Evolutionary conservation across 2,329 filamentous ascomycete species (phyloP).

Genomic region (Aspergillus phoenicis): DNA sequence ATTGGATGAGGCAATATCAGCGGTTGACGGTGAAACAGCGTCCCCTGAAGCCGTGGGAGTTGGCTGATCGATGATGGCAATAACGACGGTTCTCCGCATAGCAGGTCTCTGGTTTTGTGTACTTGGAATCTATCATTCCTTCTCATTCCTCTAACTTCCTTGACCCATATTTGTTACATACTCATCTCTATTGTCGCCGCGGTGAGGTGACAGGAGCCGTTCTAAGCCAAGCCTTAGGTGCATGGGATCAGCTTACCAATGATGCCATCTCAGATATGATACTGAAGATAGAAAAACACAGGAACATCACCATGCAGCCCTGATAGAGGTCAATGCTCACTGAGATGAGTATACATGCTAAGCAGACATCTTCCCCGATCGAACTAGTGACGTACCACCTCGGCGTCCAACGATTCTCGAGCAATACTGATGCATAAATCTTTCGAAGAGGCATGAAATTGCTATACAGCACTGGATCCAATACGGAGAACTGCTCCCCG

Average conservation of each 20-base stretch:
- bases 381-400: neutral
- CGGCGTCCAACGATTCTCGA: neutral
- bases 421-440: neutral
- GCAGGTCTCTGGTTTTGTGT: neutral
- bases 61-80: neutral
- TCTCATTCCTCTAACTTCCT: neutral
- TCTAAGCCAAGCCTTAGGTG: neutral
- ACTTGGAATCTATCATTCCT: neutral
- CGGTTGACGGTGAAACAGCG: neutral
- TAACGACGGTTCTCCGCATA: neutral
- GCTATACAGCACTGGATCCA: neutral
- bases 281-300: neutral
- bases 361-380: neutral
- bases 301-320: neutral
- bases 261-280: conserved; percentile 5
- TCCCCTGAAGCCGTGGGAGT: neutral
- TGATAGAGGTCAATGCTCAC: neutral
- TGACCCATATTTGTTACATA: neutral
- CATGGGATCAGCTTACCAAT: neutral
- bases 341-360: neutral
- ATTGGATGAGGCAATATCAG: neutral
- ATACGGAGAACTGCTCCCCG: neutral
- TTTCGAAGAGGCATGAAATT: neutral
- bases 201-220: neutral
- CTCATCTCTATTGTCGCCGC: neutral